phyloP scores from a whole-genome alignment of 2,329 filamentous ascomycete species.

The Colletotrichum sublineola region DNA sequence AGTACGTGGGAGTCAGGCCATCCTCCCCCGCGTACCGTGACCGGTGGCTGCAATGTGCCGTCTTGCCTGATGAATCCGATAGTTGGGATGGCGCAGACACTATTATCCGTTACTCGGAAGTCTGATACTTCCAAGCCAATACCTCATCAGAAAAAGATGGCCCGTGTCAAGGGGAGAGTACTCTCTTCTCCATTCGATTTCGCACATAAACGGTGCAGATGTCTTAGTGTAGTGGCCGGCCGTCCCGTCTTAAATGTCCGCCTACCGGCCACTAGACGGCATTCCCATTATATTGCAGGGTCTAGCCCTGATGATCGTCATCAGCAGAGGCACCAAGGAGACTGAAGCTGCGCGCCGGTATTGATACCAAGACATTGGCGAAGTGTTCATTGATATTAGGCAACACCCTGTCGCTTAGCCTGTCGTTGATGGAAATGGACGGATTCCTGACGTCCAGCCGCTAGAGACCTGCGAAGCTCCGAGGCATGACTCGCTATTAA shows the following conservation, averaged over 20 bases:
- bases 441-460: neutral
- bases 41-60: neutral
- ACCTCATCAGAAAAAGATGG: neutral
- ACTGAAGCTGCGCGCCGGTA: neutral
- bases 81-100: neutral
- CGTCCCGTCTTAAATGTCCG: neutral
- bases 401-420: neutral
- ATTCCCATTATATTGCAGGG: neutral
- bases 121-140: neutral
- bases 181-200: neutral
- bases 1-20: neutral
- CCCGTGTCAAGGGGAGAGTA: neutral
- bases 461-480: neutral
- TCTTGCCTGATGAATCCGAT: neutral
- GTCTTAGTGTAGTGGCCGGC: constrained; percentile 1
- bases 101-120: neutral
- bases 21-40: neutral
- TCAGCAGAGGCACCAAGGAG: neutral
- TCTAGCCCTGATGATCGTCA: neutral
- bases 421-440: neutral
- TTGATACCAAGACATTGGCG: neutral
- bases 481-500: neutral
- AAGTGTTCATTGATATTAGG: neutral
- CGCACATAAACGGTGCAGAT: constrained; percentile 12
- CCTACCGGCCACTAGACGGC: neutral